Conservation (phyloP, 495 filamentous ascomycete genomes). For the Daldinia childiae region DNA sequence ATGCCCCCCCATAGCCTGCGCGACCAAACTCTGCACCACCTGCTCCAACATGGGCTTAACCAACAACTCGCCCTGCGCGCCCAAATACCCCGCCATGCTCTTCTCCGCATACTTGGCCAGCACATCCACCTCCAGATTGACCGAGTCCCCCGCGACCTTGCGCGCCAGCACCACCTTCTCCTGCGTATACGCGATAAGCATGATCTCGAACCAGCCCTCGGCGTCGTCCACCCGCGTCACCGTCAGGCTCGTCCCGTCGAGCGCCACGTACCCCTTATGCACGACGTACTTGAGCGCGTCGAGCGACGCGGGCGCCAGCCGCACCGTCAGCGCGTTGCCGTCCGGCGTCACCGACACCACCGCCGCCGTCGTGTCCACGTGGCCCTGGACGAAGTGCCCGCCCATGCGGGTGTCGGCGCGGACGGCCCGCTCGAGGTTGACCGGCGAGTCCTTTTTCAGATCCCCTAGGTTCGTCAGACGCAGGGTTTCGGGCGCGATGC, state of each 20-base stretch:
- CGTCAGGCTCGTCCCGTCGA: slow-evolving; percentile 97
- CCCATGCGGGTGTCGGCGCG: slow-evolving; percentile 89
- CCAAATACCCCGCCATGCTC: slow-evolving; percentile 77
- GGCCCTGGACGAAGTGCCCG: slow-evolving; percentile 87
- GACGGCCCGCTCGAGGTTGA: slow-evolving; percentile 95
- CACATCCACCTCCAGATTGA: slow-evolving; percentile 98
- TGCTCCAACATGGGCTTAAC: slow-evolving; percentile 76
- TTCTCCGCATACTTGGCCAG: slow-evolving; percentile 99
- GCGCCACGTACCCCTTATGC: slow-evolving; percentile 93
- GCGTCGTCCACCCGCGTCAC: slow-evolving; percentile 81
- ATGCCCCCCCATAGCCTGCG: slow-evolving; percentile 67
- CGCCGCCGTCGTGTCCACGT: slow-evolving; percentile 87
- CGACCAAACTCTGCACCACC: slow-evolving; percentile 82
- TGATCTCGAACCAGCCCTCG: slow-evolving; percentile 94
- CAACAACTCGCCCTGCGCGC: slow-evolving; percentile 60
- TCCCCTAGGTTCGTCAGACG: slow-evolving; percentile 92
- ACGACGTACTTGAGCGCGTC: slow-evolving; percentile 78
- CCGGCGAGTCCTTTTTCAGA: slow-evolving; percentile 61
- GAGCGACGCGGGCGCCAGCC: slow-evolving; percentile 67
- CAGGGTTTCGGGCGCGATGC: slow-evolving; percentile 94
- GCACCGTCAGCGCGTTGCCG: slow-evolving; percentile 85
- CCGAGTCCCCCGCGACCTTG: slow-evolving; percentile 84
- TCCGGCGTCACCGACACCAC: slow-evolving; percentile 76
- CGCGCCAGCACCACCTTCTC: slow-evolving; percentile 84
- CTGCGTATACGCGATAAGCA: slow-evolving; percentile 99